Base-by-base conservation (phyloP, 768 basidiomycete species). In the Boletus tomentosulus region DNA sequence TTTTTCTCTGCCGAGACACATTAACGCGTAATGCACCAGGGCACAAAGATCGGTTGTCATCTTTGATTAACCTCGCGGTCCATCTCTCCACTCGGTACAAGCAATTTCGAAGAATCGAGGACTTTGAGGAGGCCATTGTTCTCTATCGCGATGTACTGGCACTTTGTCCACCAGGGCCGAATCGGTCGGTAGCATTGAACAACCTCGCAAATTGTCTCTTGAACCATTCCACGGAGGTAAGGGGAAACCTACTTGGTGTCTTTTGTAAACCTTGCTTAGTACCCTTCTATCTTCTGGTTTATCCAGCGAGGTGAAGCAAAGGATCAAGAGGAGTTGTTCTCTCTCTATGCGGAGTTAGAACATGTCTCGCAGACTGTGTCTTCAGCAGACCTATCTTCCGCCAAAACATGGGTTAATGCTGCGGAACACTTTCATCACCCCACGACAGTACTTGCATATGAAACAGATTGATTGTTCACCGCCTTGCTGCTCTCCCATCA, bases 71-170 rank as follows among this genome's bases (percentile, higher is more conserved):
- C 16, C 43, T 44, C 9, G 15, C 27, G 15, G 15, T 13, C 50
- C 39, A 53, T 12, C 61, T 64, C 30, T 50, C 33, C 46, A 8
- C 34, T 30, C 56, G 47, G 7, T 53, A 41, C 28, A n/a, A 44
- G n/a, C 6, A 4, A n/a, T 47, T 31, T n/a, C 13, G 42, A 16
- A 6, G 27, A 10, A 13, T 27, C 13, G 39, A 30, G 25, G 55
- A 60, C 48, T 39, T 68, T n/a, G 39, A 64, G 3, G 55, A 58
- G 39, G 45, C 46, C 22, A 47, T 35, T 35, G 19, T 3, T 5
- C 33, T 25, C 3, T 34, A 3, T 24, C 19, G 46, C 16, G 33
- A 47, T 0, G 46, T 11, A 4, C 12, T 35, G 4, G 33, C 6
- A 3, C 46, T 47, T 9, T 13, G 13, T 12, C 46, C 22, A 1